Evolutionary conservation across 768 basidiomycete species (phyloP).

Genomic region (Neoboletus brunneissimus): DNA sequence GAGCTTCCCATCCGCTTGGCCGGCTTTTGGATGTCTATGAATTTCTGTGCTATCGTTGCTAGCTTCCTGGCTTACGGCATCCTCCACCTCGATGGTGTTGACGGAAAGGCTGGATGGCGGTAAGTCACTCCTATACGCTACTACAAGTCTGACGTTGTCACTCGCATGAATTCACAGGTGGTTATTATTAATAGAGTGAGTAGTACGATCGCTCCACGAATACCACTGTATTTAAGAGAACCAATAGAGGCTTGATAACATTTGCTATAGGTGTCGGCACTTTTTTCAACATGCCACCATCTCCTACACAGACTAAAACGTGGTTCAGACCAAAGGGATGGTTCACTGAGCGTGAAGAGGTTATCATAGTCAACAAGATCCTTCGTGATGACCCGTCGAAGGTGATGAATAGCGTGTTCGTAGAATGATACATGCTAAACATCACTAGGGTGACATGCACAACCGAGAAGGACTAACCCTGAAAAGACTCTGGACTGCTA

Average conservation of each 20-base stretch:
- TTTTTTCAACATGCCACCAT: slow-evolving; percentile 59
- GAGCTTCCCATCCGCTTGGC: slow-evolving; percentile 56
- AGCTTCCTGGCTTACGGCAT: slow-evolving; percentile 68
- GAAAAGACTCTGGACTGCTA: slow-evolving; percentile 48
- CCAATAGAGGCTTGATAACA: slow-evolving; percentile 35
- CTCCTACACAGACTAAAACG: slow-evolving; percentile 55
- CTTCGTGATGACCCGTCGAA: slow-evolving; percentile 64
- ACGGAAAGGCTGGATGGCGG: slow-evolving; percentile 16
- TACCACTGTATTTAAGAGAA: not conserved
- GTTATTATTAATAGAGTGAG: slow-evolving; percentile 33
- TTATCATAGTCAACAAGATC: slow-evolving; percentile 58
- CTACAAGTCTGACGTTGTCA: not conserved
- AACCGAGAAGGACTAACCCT: slow-evolving; percentile 59
- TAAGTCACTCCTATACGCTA: slow-evolving; percentile 26
- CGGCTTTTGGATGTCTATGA: slow-evolving; percentile 66
- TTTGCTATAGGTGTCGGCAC: slow-evolving; percentile 50
- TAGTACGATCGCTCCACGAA: not conserved
- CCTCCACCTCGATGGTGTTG: slow-evolving; percentile 27
- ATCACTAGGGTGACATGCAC: slow-evolving; percentile 51
- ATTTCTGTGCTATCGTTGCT: slow-evolving; percentile 50
- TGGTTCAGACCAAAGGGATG: slow-evolving; percentile 61
- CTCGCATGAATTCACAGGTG: slow-evolving; percentile 32
- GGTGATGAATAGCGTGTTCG: slow-evolving; percentile 19
- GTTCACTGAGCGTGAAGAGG: slow-evolving; percentile 61
- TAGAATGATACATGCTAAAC: not conserved